A percentile compares a stretch with the other conserved stretches of the same genome.
These are phyloP conservation scores for Rutidosis leptorrhynchoides DNA, from an alignment of 129 eudicot genomes.

Conservation along the genomic window DNA sequence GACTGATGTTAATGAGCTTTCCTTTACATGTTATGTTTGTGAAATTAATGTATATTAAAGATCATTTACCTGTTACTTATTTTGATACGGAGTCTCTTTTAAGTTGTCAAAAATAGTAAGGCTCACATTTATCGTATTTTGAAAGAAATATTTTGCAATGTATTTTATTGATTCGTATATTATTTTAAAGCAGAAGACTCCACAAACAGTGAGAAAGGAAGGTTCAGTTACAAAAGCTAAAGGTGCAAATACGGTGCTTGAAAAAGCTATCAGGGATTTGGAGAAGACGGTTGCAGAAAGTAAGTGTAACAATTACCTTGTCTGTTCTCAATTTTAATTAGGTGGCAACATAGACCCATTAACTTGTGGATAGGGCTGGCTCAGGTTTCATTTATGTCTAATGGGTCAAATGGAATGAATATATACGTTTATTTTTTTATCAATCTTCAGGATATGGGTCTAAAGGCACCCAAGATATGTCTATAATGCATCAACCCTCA, in stretches of 20 bases:
- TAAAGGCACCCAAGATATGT: background rate
- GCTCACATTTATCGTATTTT: conserved; percentile 2
- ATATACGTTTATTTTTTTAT: background rate
- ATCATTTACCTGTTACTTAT: conserved; percentile 7
- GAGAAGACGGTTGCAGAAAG: conserved; percentile 96
- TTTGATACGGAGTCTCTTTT: background rate
- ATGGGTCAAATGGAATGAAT: background rate
- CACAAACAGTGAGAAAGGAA: conserved; percentile 61
- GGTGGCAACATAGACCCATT: background rate
- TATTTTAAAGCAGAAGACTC: conserved; percentile 50
- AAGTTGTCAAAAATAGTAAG: conserved; percentile 15
- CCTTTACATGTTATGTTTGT: background rate
- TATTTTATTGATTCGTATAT: conserved; percentile 16
- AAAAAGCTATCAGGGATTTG: conserved; percentile 85
- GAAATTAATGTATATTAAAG: conserved; percentile 5
- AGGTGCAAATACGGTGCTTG: conserved; percentile 40
- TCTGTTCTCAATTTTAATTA: background rate
- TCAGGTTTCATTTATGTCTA: background rate
- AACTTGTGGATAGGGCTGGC: background rate
- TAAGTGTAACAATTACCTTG: conserved; percentile 37
- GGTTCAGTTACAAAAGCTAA: conserved; percentile 63
- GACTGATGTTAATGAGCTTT: background rate
- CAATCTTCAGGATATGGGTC: background rate
- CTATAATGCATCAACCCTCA: background rate
- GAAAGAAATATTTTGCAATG: conserved; percentile 8